Percentiles rank a stretch among this genome's conserved stretches.
Evolutionary conservation across 495 filamentous ascomycete species (phyloP).

Genomic region (Neurospora tetrasperma): DNA sequence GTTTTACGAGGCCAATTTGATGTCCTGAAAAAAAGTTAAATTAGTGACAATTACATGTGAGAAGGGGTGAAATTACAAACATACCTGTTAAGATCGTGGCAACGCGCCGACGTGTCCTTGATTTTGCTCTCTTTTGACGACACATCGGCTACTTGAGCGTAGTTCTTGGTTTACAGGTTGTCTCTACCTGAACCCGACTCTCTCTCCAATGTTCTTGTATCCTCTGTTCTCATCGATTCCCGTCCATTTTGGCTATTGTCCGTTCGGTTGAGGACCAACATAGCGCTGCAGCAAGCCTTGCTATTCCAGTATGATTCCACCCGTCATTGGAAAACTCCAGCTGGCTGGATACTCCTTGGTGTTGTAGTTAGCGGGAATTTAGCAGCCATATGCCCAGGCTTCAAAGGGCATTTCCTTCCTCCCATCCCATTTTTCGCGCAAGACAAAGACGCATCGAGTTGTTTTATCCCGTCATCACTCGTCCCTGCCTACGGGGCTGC

Average conservation of each 20-base stretch:
- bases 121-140: background rate
- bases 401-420: conserved; percentile 1
- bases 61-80: background rate
- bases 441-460: background rate
- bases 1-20: background rate
- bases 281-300: background rate
- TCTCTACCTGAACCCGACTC: background rate
- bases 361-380: background rate
- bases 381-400: conserved; percentile 17
- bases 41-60: background rate
- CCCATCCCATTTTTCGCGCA: background rate
- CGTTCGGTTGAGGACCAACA: background rate
- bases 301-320: background rate
- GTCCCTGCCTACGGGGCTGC: conserved; percentile 26
- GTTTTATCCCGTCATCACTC: background rate
- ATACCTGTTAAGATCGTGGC: conserved; percentile 1
- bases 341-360: background rate
- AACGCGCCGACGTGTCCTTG: conserved; percentile 14
- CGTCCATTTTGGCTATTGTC: background rate
- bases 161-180: background rate
- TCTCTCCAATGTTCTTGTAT: background rate
- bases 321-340: background rate
- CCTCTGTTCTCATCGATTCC: background rate
- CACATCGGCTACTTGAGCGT: conserved; percentile 13
- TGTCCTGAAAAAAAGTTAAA: background rate